Base-by-base conservation (phyloP, 805 yeast species). In the Lipomyces chichibuensis region DNA sequence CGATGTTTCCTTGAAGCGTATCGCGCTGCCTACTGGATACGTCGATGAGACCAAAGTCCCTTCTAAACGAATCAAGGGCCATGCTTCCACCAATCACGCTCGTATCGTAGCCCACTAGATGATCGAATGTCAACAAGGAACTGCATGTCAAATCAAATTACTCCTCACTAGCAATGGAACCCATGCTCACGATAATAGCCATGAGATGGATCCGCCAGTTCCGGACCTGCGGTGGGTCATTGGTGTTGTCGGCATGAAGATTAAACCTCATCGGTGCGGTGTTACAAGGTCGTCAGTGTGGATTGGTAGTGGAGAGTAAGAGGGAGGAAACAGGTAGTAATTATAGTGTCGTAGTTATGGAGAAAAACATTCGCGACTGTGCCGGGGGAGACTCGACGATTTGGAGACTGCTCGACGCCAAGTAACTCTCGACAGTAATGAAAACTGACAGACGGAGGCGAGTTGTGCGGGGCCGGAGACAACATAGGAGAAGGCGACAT, bases 41-140 rank as follows among this genome's bases (percentile, higher is more conserved):
- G 52, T 6, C 52, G 52, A 46, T 13, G 51, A 83, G 70, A 13
- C 82, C 83, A 73, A 84, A 84, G 69, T 82, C 84, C 20, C 25
- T 37, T 8, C 51, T 33, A 32, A 65, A 65, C 14, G 69, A 60
- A 6, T 63, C 57, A 94, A 92, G 90, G 69, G 91, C 94, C 63
- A 89, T 76, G 4, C 91, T 79, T 69, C 90, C 91, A 75, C 91
- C 91, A 62, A 91, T 88, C 59, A 91, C 79, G 1, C 97, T 97
- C 0, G 97, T 92, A 77, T 92, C 97, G 75, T 91, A 92, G 1
- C 97, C 97, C 52, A 46, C 52, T 46, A n/a, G 52, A 46, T 46
- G 52, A 46, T 46, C 14, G 52, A 2, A 46, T 6, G 52, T 46
- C 4, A 46, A n/a, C 52, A 46, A 3, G 52, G 13, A 46, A 46